Base-by-base conservation (phyloP, 2,329 filamentous ascomycete species). In the Apiospora malaysiana region DNA sequence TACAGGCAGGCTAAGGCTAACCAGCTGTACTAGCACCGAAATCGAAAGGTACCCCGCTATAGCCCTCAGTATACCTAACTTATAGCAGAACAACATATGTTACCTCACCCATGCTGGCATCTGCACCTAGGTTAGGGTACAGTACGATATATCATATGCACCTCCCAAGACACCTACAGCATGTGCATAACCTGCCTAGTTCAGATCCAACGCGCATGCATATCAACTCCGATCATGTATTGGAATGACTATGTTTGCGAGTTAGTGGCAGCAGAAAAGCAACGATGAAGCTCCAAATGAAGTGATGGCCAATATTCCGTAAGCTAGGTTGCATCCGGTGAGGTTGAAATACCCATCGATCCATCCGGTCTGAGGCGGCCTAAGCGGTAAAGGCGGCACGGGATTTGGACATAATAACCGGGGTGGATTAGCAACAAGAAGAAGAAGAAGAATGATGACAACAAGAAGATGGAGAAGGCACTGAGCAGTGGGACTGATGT, bases 151-250 rank as follows among this genome's bases (percentile, higher is more conserved):
- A 63, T 63, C 56, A 63, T 63, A 40, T 63, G 32, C 18, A 40
- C 18, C n/a, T n/a, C 27, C 27, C 21, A 14, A n/a, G 14, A 59
- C 27, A 59, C 16, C 16, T 37, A 59, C 27, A 59, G 18, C 8
- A 37, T 59, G 51, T n/a, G n/a, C n/a, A n/a, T 21, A 59, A 59
- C 27, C 49, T 56, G 49, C 49, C 25, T 56, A 56, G 49, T 56
- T 59, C 27, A 59, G 51, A 59, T 59, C 56, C 56, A 40, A 63
- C 56, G 32, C 40, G 56, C 56, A 63, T 63, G 56, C 56, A 63
- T 63, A 32, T 18, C 32, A 63, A 12, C 21, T 63, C 56, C 56
- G 56, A 40, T 63, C 40, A 23, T 63, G 56, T 32, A 63, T 40
- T 40, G 1, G 27, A 2, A 63, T 63, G 51, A 59, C 18, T 21